Base-by-base conservation (phyloP, 805 yeast genomes). In the Soucietia sequanensis region DNA sequence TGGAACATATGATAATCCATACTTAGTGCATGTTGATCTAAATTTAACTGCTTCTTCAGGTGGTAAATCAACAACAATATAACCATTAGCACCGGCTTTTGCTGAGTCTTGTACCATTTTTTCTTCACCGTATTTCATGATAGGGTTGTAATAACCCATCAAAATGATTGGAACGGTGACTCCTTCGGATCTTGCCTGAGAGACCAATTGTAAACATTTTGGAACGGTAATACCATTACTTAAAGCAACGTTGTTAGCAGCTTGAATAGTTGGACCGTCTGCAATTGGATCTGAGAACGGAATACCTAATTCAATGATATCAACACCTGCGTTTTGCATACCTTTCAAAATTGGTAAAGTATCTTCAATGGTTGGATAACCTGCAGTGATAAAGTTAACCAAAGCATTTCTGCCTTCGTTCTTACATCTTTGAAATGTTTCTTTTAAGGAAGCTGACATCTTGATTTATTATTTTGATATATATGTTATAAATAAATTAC, bases 281-380 rank as follows among this genome's bases (percentile, higher is more conserved):
- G 98, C 99, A 58, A 93, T 89, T 24, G 99, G 99, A 59, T 93
- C 99, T 15, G 96, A 83, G 60, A 93, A 93, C 31, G 99, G 99
- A 58, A 93, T 67, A 43, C 99, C 99, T 30, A 93, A 67, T 65
- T 93, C 99, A 48, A 93, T 87, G 42, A 93, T 76, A 56, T 93
- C 98, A 24, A 85, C 95, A 38, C 99, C 99, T 46, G 96, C 97
- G 19, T 77, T 85, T 68, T 93, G 98, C 67, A 93, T 78, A 15
- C 93, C 91, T 57, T 81, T 76, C 59, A 93, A 58, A 43, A 90
- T 77, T 6, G 95, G 95, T 32, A 93, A 70, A 1, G 99, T 90
- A 44, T 85, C 96, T 36, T 82, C 95, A 35, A 84, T 63, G 12
- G 88, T 73, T 34, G 99, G 99, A 65, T 70, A 88, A 13, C 96